Conservation (phyloP, 2,329 filamentous ascomycete species). For the Fusarium sp. region DNA sequence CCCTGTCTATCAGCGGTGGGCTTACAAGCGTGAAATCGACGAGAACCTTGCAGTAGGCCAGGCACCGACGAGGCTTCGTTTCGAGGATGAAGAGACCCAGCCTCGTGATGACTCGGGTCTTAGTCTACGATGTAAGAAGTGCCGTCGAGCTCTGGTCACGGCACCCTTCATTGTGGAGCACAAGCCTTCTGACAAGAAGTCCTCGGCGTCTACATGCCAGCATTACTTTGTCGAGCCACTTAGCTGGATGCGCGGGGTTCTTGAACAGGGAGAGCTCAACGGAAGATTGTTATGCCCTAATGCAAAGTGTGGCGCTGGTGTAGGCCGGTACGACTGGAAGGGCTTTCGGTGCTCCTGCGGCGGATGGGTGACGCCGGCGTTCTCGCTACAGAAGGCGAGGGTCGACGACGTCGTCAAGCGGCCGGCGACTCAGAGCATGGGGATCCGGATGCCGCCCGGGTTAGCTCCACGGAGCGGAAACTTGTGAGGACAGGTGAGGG, state of each 20-base stretch:
- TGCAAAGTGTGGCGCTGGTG: constrained; percentile 77
- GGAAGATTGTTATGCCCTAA: constrained; percentile 88
- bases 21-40: constrained; percentile 64
- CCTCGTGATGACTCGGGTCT: constrained; percentile 40
- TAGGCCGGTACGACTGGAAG: constrained; percentile 96
- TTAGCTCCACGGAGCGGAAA: constrained; percentile 47
- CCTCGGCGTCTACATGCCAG: constrained; percentile 63
- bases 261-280: constrained; percentile 83
- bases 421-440: constrained; percentile 46
- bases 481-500: constrained; percentile 37
- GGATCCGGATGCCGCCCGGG: constrained; percentile 66
- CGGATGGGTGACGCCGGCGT: constrained; percentile 89
- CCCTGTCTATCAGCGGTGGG: constrained; percentile 80
- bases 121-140: constrained; percentile 85
- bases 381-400: constrained; percentile 82
- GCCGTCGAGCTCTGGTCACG: constrained; percentile 72
- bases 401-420: constrained; percentile 72
- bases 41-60: constrained; percentile 74
- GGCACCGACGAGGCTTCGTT: constrained; percentile 84
- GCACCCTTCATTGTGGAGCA: constrained; percentile 74
- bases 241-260: constrained; percentile 89
- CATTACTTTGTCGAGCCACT: constrained; percentile 93
- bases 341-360: constrained; percentile 92
- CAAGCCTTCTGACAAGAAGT: constrained; percentile 44
- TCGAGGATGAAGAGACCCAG: constrained; percentile 76